Evolutionary conservation across 352 stramenopile genomes (phyloP), one percentile per base, ranked within the genome.

Genomic region (Globisporangium camurandrum): DNA sequence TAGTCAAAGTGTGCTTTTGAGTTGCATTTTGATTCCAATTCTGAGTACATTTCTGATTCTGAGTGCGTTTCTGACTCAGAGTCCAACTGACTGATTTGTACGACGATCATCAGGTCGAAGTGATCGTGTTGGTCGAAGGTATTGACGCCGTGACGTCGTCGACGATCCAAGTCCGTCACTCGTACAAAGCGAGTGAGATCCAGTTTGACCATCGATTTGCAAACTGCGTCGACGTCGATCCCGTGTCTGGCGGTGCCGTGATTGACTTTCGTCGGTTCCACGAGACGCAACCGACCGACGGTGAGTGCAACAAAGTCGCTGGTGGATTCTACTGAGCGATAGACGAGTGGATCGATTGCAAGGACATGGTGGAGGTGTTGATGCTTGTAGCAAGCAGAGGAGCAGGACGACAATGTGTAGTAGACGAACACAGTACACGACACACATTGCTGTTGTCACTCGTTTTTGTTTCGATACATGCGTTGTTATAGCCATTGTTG

Each of bases 91-190:
- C n/a, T n/a, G n/a, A n/a, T n/a, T n/a, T n/a, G n/a, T n/a, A n/a
- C n/a, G n/a, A 12, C 30, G 30, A 45, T 22, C 44, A 33, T 14
- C 48, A 98, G 65, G 57, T 97, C 31, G 96, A 99, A 72, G 82
- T 99, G 45, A 83, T 98, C n/a, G 90, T 98, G 30, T 69, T 98
- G 31, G 74, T 98, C 2, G 95, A 99, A 71, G 95, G 95, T 24
- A 98, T 96, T 24, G 95, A 98, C 51, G 89, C 94, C 24, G 76
- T 97, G 28, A 98, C 94, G 20, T 96, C 86, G n/a, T 74, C 86
- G 42, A 95, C 88, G 28, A 91, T 98, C 41, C 96, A 99, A 61
- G 89, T 97, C 41, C 77, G 95, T 19, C 95, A 98, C 73, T 98
- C 91, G 19, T 99, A 98, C 72, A 92, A 87, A 62, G 56, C 67